Percentiles rank a stretch among this genome's conserved stretches.
These are phyloP conservation scores for Phtheirospermum japonicum DNA, from an alignment of 257 asterid genomes.

Conservation along the genomic window DNA sequence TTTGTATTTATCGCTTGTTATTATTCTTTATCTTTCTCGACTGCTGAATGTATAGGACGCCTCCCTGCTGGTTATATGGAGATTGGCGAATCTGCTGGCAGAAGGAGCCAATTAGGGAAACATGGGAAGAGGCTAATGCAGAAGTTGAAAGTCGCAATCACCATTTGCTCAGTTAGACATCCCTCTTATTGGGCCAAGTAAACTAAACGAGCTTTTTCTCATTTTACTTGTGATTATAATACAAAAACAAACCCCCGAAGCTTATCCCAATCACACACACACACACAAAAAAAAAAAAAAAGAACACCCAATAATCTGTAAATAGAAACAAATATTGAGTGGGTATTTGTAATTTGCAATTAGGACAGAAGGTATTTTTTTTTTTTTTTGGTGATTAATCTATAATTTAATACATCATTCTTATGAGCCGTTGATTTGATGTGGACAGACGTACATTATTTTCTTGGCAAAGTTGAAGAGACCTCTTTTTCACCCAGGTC, in stretches of 20 bases:
- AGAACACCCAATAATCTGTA: too few relatives aligned
- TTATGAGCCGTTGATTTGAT: constrained; percentile 17
- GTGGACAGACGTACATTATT: constrained; percentile 78
- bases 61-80: constrained; percentile 99
- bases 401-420: background rate
- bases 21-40: background rate
- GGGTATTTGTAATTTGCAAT: too few relatives aligned
- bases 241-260: background rate
- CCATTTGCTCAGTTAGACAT: constrained; percentile 91
- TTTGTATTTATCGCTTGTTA: too few relatives aligned
- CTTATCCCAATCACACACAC: background rate
- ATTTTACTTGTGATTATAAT: background rate
- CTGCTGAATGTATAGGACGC: constrained; percentile 57
- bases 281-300: too few relatives aligned
- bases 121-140: constrained; percentile 96
- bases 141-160: constrained; percentile 73
- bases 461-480: constrained; percentile 86
- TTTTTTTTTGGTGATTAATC: too few relatives aligned
- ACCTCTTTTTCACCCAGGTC: constrained; percentile 84
- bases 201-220: constrained; percentile 22
- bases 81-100: constrained; percentile 86
- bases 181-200: constrained; percentile 94
- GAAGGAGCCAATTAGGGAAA: constrained; percentile 93
- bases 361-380: too few relatives aligned
- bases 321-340: too few relatives aligned